Base-by-base conservation (phyloP, 1,284 basidiomycete species). In the Neonothopanus nambi region DNA sequence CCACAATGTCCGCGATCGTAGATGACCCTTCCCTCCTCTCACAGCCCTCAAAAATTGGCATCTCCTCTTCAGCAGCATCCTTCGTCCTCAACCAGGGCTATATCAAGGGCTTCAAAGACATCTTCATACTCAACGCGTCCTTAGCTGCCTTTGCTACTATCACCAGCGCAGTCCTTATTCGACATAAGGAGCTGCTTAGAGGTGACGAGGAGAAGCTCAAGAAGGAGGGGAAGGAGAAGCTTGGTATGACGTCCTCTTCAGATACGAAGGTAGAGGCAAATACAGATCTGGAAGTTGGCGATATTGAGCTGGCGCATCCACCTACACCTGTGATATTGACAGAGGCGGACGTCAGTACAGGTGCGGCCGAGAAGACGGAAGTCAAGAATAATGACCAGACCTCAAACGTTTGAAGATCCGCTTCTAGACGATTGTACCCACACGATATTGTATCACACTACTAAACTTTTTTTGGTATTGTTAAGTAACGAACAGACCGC, bases 71-170 rank as follows among this genome's bases (percentile, higher is more conserved):
- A 2, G 59, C 67, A 28, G 77, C 80, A 0, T 59, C 61, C 1
- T 65, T 67, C 35, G 76, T 85, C 37, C 69, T 88, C 21, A 61
- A 67, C 8, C 41, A 65, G 1, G 84, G 82, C 1, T 89, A 85
- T 63, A 78, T 73, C 21, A 61, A 62, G 12, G 87, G 84, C 0
- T 85, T 88, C 66, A 66, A 74, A 36, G 64, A 69, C 3, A 69
- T 89, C 6, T 89, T 89, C 66, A 69, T 82, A 28, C 61, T 85
- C 47, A 82, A 84, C 54, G 79, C 81, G 2, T 65, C 64, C 30
- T 62, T 80, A 37, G 69, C 78, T 13, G 73, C 72, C 0, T 56
- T 77, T 0, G 78, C 78, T 15, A 77, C 78, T 9, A 58, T 85
- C 8, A 71, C 75, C 2, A 79, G 81, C 53, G 66, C 82, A 20